Base-by-base conservation (phyloP, 495 filamentous ascomycete species). In the Tuber melanosporum region DNA sequence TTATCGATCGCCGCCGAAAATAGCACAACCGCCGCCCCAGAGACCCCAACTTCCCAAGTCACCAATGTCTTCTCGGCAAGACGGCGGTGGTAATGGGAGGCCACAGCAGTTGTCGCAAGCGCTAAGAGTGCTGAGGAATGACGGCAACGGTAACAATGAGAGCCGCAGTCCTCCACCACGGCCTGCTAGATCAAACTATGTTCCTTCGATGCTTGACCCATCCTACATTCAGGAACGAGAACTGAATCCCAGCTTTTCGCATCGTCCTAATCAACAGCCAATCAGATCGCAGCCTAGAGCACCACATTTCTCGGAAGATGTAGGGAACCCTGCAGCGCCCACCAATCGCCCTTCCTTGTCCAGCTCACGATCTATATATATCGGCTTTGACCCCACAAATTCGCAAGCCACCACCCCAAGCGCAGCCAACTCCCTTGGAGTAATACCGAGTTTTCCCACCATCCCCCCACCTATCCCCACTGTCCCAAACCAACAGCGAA, bases 401-500 rank as follows among this genome's bases (percentile, higher is more conserved):
- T 41, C 76, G 3, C 52, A 66, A n/a, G 74, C 74, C 36, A 36
- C 78, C 69, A 36, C 47, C 71, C 44, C 71, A 46, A 52, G 70
- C 71, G 36, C 45, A 8, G 69, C 74, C 57, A 52, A 26, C 72
- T 91, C 89, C 15, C 83, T 89, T 43, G 89, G 86, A 57, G 85
- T 87, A 19, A 91, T 91, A 81, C 89, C 90, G 26, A 88, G 90
- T 76, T 90, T 90, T 80, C 90, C 89, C 7, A 77, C 87, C 10
- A 88, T 88, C 26, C 85, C n/a, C 78, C 86, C 71, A 73, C 85
- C 3, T 75, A 85, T 62, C 76, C 82, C 73, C 83, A 46, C 80
- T 83, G 49, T 82, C 84, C 45, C 84, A 87, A 36, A 85, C 88
- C 77, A 87, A 88, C 73, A 89, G 86, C 77, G 88, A 87, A 49